Evolutionary conservation across 495 filamentous ascomycete species (phyloP), one percentile per base, ranked within the genome.

Genomic region (Cairneyella variabilis): DNA sequence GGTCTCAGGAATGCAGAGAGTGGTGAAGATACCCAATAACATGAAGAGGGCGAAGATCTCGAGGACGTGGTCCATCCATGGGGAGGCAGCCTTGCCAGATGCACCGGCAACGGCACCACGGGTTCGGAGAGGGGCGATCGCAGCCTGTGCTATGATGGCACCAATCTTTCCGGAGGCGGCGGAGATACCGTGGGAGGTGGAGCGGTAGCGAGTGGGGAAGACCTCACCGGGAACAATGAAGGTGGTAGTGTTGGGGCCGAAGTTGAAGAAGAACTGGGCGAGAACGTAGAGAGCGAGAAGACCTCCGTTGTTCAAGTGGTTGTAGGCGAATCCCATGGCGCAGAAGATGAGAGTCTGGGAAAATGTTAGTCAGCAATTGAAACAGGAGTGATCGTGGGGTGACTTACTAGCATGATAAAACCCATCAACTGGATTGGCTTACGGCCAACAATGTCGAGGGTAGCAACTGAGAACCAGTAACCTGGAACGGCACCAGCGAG

Each of bases 181-280:
- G 3, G 85, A 90, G 67, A 96, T 81, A 48, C 91, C 91, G 70
- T 95, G 89, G 30, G 84, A 89, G 27, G 88, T 90, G 25, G 83
- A 89, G 7, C 91, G 78, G 70, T 91, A 93, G 32, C 86, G 81
- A 1, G 91, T 95, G 0, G 91, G 91, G 77, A 92, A 96, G 54
- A 85, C 84, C 62, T 96, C 91, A n/a, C 88, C 89, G 10, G 90
- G 90, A 1, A 96, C 86, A 59, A 96, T 87, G 78, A 95, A 95
- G 17, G 90, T 95, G 3, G 89, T 91, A 20, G 86, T 80, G 69
- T 95, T 96, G 44, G 90, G 90, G 2, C 71, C 85, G 63, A 79
- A 91, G 72, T 92, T 91, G 78, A 91, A 92, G 72, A 89, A 87
- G 72, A 93, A 90, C 52, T 91, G 84, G 43, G 82, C 83, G 14